A percentile compares a stretch with the other conserved stretches of the same genome.
These are phyloP conservation scores for Haematococcus sp. DNA, from an alignment of 139 green algal genomes.

Conservation along the genomic window DNA sequence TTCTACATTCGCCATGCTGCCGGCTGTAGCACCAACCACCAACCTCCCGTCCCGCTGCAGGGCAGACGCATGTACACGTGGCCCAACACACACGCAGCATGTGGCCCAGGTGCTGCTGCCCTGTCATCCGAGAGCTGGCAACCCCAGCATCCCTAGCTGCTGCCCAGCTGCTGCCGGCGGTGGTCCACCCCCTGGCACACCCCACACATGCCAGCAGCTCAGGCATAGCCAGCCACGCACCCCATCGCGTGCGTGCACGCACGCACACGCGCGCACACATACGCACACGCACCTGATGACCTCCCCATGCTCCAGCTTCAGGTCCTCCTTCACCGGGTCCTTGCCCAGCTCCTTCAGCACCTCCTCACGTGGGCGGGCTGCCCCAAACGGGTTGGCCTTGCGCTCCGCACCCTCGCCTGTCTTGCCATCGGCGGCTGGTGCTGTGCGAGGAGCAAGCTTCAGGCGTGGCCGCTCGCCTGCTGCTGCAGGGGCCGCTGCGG, in stretches of 20 bases:
- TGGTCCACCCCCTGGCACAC: too few relatives aligned
- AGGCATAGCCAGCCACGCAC: too few relatives aligned
- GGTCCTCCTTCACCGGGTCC: constrained; percentile 66
- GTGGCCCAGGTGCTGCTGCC: too few relatives aligned
- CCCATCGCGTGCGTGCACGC: too few relatives aligned
- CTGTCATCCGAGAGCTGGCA: too few relatives aligned
- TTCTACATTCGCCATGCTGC: too few relatives aligned
- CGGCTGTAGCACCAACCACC: too few relatives aligned
- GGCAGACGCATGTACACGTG: neutral
- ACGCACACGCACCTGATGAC: constrained; percentile 42
- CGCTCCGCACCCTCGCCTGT: neutral
- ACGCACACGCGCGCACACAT: too few relatives aligned
- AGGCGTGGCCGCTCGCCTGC: constrained; percentile 42
- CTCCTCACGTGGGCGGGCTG: constrained; percentile 82
- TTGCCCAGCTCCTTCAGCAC: constrained; percentile 85
- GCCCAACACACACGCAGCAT: neutral
- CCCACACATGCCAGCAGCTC: too few relatives aligned
- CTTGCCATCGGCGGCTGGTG: neutral
- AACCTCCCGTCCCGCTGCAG: too few relatives aligned
- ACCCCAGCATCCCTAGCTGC: too few relatives aligned
- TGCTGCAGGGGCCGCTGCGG: neutral
- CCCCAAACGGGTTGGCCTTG: constrained; percentile 79
- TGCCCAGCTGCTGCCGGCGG: too few relatives aligned
- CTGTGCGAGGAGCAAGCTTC: constrained; percentile 48
- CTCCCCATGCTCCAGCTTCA: constrained; percentile 56